Base-by-base conservation (phyloP, 257 asterid species). In the Solanum corneliomulleri region DNA sequence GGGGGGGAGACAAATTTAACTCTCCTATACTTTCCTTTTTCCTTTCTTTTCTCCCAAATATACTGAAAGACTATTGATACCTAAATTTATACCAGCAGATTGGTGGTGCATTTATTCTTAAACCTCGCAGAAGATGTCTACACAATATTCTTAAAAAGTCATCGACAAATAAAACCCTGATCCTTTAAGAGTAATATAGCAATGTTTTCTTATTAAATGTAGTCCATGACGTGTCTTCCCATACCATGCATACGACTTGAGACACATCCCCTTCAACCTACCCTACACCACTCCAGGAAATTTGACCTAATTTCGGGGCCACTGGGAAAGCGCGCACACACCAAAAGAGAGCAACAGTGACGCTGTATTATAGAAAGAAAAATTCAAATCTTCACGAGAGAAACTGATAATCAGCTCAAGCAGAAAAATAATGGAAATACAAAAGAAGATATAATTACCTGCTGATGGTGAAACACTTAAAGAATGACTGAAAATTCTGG, bases 401-500 rank as follows among this genome's bases (percentile, higher is more conserved):
- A 35, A 72, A 47, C 31, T 71, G n/a, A 72, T 72, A 62, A 85
- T 71, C 56, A 33, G 21, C 16, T 71, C 42, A 80, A 80, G 16
- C 39, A 27, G 85, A 47, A 72, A 86, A 47, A 86, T 86, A 58
- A 72, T 31, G 82, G 41, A 78, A 25, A 78, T 29, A 49, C 58
- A 72, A 86, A 86, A 89, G 85, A 86, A 39, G 12, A 37, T 75
- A 62, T 81, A 84, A 91, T 91, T 91, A 91, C 99, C 98, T 93
- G 93, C 69, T 87, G 85, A 84, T 62, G 92, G 83, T 72, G 91
- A 89, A 82, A 76, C 90, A 64, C 89, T 88, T 92, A 93, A 89
- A 85, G 92, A 37, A 90, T 94, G 94, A 87, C 93, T 88, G 89
- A 94, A 92, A 91, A 97, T 89, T 91, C 90, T 95, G 88, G 87